Evolutionary conservation across 2,329 filamentous ascomycete genomes (phyloP).

Genomic region (Coniella vitis): DNA sequence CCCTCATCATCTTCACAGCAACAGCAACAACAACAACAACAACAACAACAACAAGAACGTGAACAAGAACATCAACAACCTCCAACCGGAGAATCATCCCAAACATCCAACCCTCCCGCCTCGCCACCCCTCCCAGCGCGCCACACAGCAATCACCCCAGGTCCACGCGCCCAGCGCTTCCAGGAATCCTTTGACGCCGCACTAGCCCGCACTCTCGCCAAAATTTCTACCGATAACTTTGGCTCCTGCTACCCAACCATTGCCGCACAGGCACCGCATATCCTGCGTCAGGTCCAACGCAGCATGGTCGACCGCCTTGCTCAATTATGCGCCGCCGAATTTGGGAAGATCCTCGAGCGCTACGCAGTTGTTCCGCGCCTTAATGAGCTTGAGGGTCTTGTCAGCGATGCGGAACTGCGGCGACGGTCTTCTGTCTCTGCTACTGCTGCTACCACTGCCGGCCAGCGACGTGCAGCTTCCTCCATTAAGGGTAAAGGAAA

Average conservation of each 20-base stretch:
- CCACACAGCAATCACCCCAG: conserved; percentile 41
- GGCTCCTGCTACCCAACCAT: conserved; percentile 56
- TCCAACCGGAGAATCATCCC: neutral
- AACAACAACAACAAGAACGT: neutral
- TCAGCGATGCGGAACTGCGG: conserved; percentile 41
- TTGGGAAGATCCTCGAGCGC: conserved; percentile 45
- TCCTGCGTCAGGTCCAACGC: conserved; percentile 47
- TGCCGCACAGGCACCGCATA: conserved; percentile 41
- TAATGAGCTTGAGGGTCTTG: conserved; percentile 52
- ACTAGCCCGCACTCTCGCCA: conserved; percentile 46
- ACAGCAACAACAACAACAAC: neutral
- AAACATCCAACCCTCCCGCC: conserved; percentile 11
- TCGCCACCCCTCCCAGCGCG: conserved; percentile 35
- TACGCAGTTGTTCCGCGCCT: conserved; percentile 49
- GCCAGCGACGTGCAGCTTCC: conserved; percentile 5
- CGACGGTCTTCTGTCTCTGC: conserved; percentile 14
- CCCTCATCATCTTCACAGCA: neutral
- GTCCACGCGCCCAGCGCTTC: conserved; percentile 50
- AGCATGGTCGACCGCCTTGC: conserved; percentile 52
- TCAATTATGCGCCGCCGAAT: conserved; percentile 50
- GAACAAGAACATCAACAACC: neutral
- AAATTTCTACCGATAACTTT: conserved; percentile 51
- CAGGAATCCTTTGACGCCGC: conserved; percentile 46
- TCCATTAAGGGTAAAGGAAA: neutral
- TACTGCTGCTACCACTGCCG: conserved; percentile 15